A percentile compares a stretch with the other conserved stretches of the same genome.
Evolutionary conservation across 306 rosid genomes (phyloP).

Genomic region (Hylodesmum podocarpum): DNA sequence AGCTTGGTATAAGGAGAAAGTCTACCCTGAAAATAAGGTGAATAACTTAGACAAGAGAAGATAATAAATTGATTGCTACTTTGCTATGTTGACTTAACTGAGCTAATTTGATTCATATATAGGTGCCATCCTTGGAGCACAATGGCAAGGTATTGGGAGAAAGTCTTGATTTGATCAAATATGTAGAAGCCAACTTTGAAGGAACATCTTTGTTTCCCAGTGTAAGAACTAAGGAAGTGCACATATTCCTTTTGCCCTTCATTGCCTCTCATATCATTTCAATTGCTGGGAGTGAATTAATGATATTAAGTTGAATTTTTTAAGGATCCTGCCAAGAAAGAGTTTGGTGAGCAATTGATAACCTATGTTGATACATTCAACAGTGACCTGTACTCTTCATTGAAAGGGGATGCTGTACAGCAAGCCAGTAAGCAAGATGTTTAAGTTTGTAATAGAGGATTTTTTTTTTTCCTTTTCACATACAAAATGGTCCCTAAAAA

Average conservation of each 20-base stretch:
- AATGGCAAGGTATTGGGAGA: constrained; percentile 79
- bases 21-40: constrained; percentile 76
- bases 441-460: constrained; percentile 2
- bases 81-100: not conserved
- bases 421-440: constrained; percentile 36
- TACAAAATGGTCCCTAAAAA: not conserved
- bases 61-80: not conserved
- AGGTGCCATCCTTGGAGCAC: constrained; percentile 94
- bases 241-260: not conserved
- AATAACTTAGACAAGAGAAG: not conserved
- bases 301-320: not conserved
- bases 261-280: not conserved
- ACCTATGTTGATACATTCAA: constrained; percentile 47
- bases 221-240: constrained; percentile 52
- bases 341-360: constrained; percentile 62
- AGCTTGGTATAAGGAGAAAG: constrained; percentile 88
- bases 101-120: not conserved
- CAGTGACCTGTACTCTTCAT: constrained; percentile 28
- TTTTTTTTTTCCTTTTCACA: not conserved
- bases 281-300: not conserved
- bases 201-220: constrained; percentile 54
- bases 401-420: constrained; percentile 46
- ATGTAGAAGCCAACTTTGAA: constrained; percentile 57
- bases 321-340: constrained; percentile 61
- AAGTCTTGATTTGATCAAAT: constrained; percentile 83